A percentile compares a stretch with the other conserved stretches of the same genome.
Conservation (phyloP, 2,329 filamentous ascomycete species). For the Trichoderma endophyticum region DNA sequence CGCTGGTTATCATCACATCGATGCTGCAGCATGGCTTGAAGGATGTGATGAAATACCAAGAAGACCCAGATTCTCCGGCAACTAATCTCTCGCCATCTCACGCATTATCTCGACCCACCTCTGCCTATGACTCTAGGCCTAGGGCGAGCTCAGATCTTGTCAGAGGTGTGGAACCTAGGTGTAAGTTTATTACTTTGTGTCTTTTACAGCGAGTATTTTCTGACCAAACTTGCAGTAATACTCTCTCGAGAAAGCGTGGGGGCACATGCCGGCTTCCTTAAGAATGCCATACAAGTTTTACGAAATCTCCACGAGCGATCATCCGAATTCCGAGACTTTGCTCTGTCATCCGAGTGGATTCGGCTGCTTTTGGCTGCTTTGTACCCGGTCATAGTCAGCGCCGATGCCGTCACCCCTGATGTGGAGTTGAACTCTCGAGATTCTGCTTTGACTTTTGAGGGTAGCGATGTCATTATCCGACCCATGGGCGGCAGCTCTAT, state of each 20-base stretch:
- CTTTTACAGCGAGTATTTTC: constrained; percentile 2
- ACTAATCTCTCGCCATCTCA: constrained; percentile 17
- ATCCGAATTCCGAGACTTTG: constrained; percentile 76
- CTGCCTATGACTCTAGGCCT: constrained; percentile 29
- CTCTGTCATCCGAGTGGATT: constrained; percentile 74
- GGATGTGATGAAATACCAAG: constrained; percentile 61
- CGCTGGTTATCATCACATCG: constrained; percentile 72
- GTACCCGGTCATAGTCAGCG: constrained; percentile 84
- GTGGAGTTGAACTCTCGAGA: constrained; percentile 83
- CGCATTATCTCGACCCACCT: constrained; percentile 8
- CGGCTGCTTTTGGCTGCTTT: constrained; percentile 74
- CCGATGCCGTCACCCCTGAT: constrained; percentile 77
- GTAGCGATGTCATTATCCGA: constrained; percentile 78
- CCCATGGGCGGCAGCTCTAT: constrained; percentile 60
- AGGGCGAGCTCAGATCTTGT: constrained; percentile 62
- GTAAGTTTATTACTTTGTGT: constrained; percentile 36
- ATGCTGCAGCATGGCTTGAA: constrained; percentile 87
- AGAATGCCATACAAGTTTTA: constrained; percentile 75
- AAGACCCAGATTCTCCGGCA: constrained; percentile 55
- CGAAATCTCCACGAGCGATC: constrained; percentile 76
- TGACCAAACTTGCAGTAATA: constrained; percentile 25
- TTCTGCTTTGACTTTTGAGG: constrained; percentile 78
- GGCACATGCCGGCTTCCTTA: constrained; percentile 62
- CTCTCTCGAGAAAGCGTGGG: constrained; percentile 43
- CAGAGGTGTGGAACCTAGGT: constrained; percentile 54